Conservation (phyloP, 2,329 filamentous ascomycete species). For the Amauroascus niger region DNA sequence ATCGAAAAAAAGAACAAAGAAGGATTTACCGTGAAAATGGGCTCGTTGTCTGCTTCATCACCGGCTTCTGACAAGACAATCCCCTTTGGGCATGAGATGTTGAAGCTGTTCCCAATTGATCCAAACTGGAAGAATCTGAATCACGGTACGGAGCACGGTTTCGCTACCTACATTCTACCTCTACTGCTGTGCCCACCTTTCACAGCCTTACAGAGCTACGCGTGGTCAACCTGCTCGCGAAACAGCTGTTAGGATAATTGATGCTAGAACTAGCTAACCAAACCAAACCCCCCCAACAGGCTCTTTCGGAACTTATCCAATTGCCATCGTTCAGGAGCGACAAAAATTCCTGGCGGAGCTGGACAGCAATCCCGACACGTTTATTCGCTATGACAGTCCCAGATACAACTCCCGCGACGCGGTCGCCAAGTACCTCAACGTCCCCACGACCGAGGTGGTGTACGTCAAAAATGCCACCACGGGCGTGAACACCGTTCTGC, state of each 20-base stretch:
- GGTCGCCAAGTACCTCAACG: slow-evolving; percentile 57
- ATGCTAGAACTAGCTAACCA: no score
- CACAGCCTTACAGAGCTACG: no score
- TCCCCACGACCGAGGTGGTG: slow-evolving; percentile 56
- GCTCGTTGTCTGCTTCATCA: not conserved
- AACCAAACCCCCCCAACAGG: slow-evolving; percentile 29
- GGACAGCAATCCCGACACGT: slow-evolving; percentile 63
- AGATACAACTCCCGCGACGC: slow-evolving; percentile 51
- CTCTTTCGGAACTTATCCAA: slow-evolving; percentile 71
- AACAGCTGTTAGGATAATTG: no score
- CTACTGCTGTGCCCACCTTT: no score
- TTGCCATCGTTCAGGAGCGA: slow-evolving; percentile 48
- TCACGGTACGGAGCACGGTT: slow-evolving; percentile 59
- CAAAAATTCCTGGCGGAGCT: slow-evolving; percentile 55
- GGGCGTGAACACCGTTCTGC: slow-evolving; percentile 61
- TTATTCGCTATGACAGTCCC: slow-evolving; percentile 61
- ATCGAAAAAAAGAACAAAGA: no score
- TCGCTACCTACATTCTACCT: not conserved
- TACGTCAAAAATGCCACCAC: slow-evolving; percentile 75
- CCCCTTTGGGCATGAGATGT: slow-evolving; percentile 46
- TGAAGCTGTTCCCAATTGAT: slow-evolving; percentile 60
- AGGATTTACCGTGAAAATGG: no score
- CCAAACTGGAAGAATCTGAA: slow-evolving; percentile 64
- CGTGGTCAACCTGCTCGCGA: no score
- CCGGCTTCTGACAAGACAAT: slow-evolving; percentile 15